Base-by-base conservation (phyloP, 2,329 filamentous ascomycete species). In the Bipolaris cookei region DNA sequence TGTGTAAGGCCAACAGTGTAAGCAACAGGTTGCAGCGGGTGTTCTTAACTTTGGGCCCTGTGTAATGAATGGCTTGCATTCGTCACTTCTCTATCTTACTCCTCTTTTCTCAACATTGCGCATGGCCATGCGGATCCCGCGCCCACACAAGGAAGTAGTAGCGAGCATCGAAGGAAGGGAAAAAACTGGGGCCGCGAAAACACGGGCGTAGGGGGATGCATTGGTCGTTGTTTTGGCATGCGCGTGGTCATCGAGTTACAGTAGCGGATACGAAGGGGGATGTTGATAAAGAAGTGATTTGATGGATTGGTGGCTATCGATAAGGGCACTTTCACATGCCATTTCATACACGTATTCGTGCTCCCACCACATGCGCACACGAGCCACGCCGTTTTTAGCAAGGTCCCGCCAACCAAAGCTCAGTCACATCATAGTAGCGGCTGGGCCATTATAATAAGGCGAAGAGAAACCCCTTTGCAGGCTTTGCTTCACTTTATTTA, bases 261-360 rank as follows among this genome's bases (percentile, higher is more conserved):
- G 39, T n/a, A 25, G 39, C 13, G 39, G 39, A 42, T 42, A n/a
- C 39, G 39, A 30, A 30, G 28, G 28, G 28, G 10, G 28, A 10
- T 4, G 13, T 4, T n/a, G 39, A 42, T 42, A 42, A 18, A 13
- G 39, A 42, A 30, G 10, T 4, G 28, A 30, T 30, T 16, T 8
- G 39, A 25, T 14, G 21, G 21, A 25, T n/a, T 11, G 13, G n/a
- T 25, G 14, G 32, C 16, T 67, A 68, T 68, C 66, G 64, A 67
- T 67, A 67, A 59, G 55, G 28, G 13, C 43, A 53, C 61, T 69
- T 67, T 69, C 67, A 69, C 67, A 69, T 69, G 67, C 56, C 32
- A 67, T 54, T 62, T 4, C 54, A 62, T 55, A 25, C 46, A 20
- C 20, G 16, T 14, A 42, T 10, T 30, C 28, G 28, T 30, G 28